Percentiles rank a stretch among this genome's conserved stretches.
Evolutionary conservation across 495 filamentous ascomycete species (phyloP).

Genomic region (Xylaria cubensis): DNA sequence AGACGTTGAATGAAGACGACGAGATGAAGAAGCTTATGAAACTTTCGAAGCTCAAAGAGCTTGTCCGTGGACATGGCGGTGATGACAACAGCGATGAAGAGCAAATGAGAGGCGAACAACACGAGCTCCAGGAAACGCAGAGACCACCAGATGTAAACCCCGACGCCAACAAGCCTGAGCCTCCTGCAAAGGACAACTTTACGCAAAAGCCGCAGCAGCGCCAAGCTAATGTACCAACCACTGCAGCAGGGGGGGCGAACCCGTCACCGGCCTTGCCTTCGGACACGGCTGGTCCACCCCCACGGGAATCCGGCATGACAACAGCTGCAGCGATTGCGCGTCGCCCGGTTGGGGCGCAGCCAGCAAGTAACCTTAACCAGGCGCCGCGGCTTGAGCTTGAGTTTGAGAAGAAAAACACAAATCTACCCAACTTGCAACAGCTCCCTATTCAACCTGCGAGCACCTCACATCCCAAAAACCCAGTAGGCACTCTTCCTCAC

Average conservation of each 20-base stretch:
- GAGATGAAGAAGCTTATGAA: slow-evolving; percentile 37
- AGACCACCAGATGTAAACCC: background rate
- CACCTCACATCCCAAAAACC: background rate
- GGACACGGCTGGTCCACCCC: slow-evolving; percentile 29
- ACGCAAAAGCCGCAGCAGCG: slow-evolving; percentile 7
- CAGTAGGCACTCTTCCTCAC: slow-evolving; percentile 8
- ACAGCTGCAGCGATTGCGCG: slow-evolving; percentile 28
- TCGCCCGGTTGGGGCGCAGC: slow-evolving; percentile 30
- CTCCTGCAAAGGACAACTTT: background rate
- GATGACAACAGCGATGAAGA: background rate
- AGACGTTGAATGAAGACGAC: slow-evolving; percentile 29
- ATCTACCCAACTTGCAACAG: background rate
- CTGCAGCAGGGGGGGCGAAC: slow-evolving; percentile 14
- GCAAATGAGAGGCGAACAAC: background rate
- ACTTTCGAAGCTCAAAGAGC: slow-evolving; percentile 24
- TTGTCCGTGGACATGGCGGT: slow-evolving; percentile 17
- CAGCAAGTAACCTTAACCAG: background rate
- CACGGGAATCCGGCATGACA: slow-evolving; percentile 30
- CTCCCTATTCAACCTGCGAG: background rate
- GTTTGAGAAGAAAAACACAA: background rate
- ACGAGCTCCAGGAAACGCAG: slow-evolving; percentile 6
- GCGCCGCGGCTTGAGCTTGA: background rate
- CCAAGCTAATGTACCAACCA: background rate
- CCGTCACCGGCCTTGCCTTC: slow-evolving; percentile 21
- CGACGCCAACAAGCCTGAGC: slow-evolving; percentile 7